Percentiles rank a stretch among this genome's conserved stretches.
Evolutionary conservation across 2,329 filamentous ascomycete genomes (phyloP).

Genomic region (Myriosclerotinia scirpicola): DNA sequence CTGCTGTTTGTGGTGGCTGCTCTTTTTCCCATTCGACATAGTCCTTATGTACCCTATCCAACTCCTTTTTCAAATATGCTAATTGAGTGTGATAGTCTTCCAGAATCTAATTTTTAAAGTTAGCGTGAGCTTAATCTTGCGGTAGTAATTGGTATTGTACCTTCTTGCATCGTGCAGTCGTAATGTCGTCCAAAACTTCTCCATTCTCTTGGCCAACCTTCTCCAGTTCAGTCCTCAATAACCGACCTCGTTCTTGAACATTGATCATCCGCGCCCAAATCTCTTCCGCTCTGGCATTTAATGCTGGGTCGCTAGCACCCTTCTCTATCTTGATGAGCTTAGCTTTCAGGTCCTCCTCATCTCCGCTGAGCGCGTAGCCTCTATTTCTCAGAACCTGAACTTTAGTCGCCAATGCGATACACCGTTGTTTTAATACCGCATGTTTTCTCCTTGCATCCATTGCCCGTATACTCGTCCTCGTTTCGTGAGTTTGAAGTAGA

Average conservation of each 20-base stretch:
- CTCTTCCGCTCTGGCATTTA: conserved; percentile 76
- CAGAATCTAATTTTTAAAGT: conserved; percentile 56
- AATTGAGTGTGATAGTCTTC: conserved; percentile 82
- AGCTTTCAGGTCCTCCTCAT: conserved; percentile 75
- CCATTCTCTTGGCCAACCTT: conserved; percentile 59
- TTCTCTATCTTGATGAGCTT: conserved; percentile 70
- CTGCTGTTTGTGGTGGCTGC: conserved; percentile 31
- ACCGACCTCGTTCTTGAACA: conserved; percentile 69
- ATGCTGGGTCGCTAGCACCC: conserved; percentile 69
- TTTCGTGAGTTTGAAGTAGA: conserved; percentile 73
- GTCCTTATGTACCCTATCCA: conserved; percentile 54
- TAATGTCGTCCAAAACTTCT: conserved; percentile 65
- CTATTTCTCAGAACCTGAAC: conserved; percentile 79
- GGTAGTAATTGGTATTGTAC: conserved; percentile 47
- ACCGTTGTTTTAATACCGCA: conserved; percentile 69
- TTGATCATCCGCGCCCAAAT: conserved; percentile 81
- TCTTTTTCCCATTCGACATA: conserved; percentile 53
- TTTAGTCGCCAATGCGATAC: conserved; percentile 71
- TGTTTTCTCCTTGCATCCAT: conserved; percentile 72
- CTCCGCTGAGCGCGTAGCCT: conserved; percentile 75
- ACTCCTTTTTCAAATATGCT: conserved; percentile 67
- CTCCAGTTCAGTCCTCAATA: conserved; percentile 72
- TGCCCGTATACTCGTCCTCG: conserved; percentile 72
- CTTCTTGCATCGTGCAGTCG: conserved; percentile 72
- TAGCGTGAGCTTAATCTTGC: conserved; percentile 25